Evolutionary conservation across 1,284 basidiomycete species (phyloP).

Genomic region (Sporisorium reilianum): DNA sequence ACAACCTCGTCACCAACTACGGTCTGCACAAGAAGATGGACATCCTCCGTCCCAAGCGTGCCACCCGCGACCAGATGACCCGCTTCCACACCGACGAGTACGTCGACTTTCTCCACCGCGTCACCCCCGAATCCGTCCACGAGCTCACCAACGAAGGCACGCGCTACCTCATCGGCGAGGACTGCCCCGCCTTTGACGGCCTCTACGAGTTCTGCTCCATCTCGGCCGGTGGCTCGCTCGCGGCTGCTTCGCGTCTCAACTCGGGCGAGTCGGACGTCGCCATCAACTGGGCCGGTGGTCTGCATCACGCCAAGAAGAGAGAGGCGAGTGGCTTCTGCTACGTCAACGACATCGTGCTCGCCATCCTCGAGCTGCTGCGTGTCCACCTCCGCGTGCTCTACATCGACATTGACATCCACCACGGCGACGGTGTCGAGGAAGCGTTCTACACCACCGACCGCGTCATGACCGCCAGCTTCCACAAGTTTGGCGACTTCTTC

Average conservation of each 20-base stretch:
- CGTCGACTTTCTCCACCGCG: slow-evolving; percentile 86
- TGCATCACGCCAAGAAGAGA: slow-evolving; percentile 97
- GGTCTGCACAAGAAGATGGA: slow-evolving; percentile 92
- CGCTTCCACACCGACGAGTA: slow-evolving; percentile 98
- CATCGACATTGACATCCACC: slow-evolving; percentile 98
- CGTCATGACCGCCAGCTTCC: slow-evolving; percentile 95
- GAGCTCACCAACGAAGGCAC: slow-evolving; percentile 80
- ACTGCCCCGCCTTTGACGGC: slow-evolving; percentile 96
- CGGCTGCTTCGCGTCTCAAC: slow-evolving; percentile 84
- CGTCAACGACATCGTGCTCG: slow-evolving; percentile 79
- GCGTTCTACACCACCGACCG: slow-evolving; percentile 97
- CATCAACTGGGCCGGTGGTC: slow-evolving; percentile 97
- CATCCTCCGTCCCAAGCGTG: slow-evolving; percentile 83
- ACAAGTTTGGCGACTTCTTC: slow-evolving; percentile 94
- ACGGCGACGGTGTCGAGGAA: slow-evolving; percentile 98
- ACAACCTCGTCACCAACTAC: slow-evolving; percentile 90
- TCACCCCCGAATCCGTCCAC: slow-evolving; percentile 76
- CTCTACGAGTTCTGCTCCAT: slow-evolving; percentile 97
- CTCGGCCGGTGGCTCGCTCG: slow-evolving; percentile 86
- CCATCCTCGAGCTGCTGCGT: slow-evolving; percentile 68
- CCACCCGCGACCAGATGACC: slow-evolving; percentile 85
- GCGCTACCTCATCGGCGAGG: slow-evolving; percentile 77
- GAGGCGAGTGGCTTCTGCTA: slow-evolving; percentile 98
- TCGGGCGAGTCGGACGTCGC: slow-evolving; percentile 88
- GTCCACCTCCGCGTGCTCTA: slow-evolving; percentile 87